Evolutionary conservation across 2,329 filamentous ascomycete genomes (phyloP), one percentile per base, ranked within the genome.

Genomic region (Raffaelea ambrosiae): DNA sequence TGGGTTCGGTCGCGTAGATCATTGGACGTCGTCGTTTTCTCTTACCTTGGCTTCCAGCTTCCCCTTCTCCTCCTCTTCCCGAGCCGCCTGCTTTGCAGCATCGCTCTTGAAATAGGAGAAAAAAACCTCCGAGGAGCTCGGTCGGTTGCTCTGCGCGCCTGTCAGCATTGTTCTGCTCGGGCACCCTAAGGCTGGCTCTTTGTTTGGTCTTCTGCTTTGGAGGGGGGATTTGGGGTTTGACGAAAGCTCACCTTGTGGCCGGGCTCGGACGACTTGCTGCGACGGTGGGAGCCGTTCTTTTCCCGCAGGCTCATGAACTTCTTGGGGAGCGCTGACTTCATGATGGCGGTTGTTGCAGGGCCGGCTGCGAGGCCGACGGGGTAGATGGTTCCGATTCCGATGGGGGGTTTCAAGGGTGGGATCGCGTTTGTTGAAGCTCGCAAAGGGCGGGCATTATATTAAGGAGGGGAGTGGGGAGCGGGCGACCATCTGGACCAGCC

Each of bases 251-350:
- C 77, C 70, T 76, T 80, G 53, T 69, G 70, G 21, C 66, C 63
- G 21, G 74, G 70, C 48, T 80, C 75, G 19, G 71, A 69, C 42
- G 77, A 80, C 57, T 75, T 79, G 58, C 70, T 72, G 51, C 76
- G 73, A 49, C 68, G 69, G 55, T 79, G 74, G 35, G 61, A 55
- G 51, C 67, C 71, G 62, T 72, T 73, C 66, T 78, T 88, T 58
- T 87, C 84, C 55, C 83, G 78, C 56, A 83, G 72, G 63, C 79
- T 86, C 51, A 86, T 78, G 62, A 88, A 82, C 58, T 83, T 81
- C 61, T 77, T 81, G 43, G 73, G 73, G 51, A 76, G 66, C 54
- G 71, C 59, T 41, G 59, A 65, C 65, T 76, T 79, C 71, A 79
- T 78, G 59, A 55, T 71, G 59, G 51, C 54, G 47, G 47, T 39